Evolutionary conservation across 495 filamentous ascomycete genomes (phyloP).

Genomic region (Cladorrhinum samala): DNA sequence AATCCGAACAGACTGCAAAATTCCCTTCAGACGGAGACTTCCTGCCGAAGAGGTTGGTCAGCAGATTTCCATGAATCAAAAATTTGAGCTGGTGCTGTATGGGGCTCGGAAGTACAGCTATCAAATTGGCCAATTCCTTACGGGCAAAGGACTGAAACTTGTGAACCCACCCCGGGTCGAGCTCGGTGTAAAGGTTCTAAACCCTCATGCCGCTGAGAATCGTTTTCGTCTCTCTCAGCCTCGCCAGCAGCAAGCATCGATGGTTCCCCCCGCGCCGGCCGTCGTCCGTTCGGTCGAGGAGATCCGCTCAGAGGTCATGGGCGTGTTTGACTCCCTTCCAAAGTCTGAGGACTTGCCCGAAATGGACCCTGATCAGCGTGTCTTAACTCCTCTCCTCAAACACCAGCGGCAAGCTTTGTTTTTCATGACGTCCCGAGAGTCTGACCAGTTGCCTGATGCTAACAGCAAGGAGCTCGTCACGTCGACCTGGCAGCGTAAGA

Average conservation of each 20-base stretch:
- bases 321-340: constrained; percentile 77
- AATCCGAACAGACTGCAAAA: constrained; percentile 60
- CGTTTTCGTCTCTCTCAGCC: constrained; percentile 29
- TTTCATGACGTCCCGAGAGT: constrained; percentile 83
- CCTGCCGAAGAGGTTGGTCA: constrained; percentile 44
- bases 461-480: constrained; percentile 47
- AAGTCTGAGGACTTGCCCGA: constrained; percentile 70
- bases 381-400: constrained; percentile 65
- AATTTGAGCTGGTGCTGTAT: constrained; percentile 68
- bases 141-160: constrained; percentile 59
- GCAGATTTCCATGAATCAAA: constrained; percentile 49
- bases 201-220: constrained; percentile 51
- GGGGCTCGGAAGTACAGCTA: constrained; percentile 61
- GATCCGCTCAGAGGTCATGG: constrained; percentile 72
- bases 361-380: constrained; percentile 55
- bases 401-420: constrained; percentile 90
- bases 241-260: constrained; percentile 6
- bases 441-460: constrained; percentile 31
- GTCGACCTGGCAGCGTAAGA: constrained; percentile 66
- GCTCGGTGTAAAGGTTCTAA: constrained; percentile 56
- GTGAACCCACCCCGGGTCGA: constrained; percentile 57
- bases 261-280: constrained; percentile 15
- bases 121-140: constrained; percentile 59
- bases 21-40: constrained; percentile 54
- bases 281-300: constrained; percentile 67